These are phyloP conservation scores for Lachnellula hyalina DNA, from an alignment of 2,329 filamentous ascomycete species.

Conservation along the genomic window DNA sequence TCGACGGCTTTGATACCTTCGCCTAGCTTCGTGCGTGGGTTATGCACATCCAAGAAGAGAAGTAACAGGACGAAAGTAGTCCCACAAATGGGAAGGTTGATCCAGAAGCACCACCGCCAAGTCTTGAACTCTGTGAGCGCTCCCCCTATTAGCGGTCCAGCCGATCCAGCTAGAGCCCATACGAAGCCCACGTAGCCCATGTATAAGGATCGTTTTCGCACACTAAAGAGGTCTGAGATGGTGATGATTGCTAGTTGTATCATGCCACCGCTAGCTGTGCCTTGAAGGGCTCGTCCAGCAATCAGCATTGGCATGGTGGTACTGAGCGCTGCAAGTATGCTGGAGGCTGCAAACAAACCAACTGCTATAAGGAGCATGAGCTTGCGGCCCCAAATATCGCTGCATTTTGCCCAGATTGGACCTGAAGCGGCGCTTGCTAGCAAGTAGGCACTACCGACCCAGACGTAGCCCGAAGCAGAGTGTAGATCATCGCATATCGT, in stretches of 20 bases:
- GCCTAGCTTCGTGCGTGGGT: conserved; percentile 50
- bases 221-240: conserved; percentile 59
- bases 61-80: conserved; percentile 47
- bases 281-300: conserved; percentile 56
- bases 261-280: conserved; percentile 57
- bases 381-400: conserved; percentile 64
- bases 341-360: conserved; percentile 56
- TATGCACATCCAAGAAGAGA: conserved; percentile 58
- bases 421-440: conserved; percentile 42
- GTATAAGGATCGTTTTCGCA: conserved; percentile 28
- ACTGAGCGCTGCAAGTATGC: conserved; percentile 52
- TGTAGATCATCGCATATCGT: conserved; percentile 36
- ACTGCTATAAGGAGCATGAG: conserved; percentile 55
- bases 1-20: conserved; percentile 55
- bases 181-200: conserved; percentile 51
- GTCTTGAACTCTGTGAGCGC: conserved; percentile 52
- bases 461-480: conserved; percentile 43
- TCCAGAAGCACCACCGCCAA: conserved; percentile 58
- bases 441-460: conserved; percentile 46
- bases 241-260: conserved; percentile 59
- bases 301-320: conserved; percentile 58
- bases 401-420: conserved; percentile 48
- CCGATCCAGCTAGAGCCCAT: conserved; percentile 54
- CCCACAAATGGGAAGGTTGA: conserved; percentile 42
- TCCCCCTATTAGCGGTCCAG: conserved; percentile 59